A percentile compares a stretch with the other conserved stretches of the same genome.
These are phyloP conservation scores for Hypholoma sublateritium DNA, from an alignment of 768 basidiomycete species.

Conservation along the genomic window DNA sequence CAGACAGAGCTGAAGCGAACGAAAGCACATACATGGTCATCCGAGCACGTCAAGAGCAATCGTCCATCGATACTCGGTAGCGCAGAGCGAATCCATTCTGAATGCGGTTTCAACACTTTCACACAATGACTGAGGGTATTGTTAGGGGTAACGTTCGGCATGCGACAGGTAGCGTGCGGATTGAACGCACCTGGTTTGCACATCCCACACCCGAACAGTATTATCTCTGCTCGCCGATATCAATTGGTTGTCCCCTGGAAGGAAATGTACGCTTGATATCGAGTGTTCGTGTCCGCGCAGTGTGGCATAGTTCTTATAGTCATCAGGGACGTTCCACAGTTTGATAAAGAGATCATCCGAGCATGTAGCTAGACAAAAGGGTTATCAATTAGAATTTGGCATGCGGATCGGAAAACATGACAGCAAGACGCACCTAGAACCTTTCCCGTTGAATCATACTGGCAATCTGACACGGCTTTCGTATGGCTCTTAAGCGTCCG, in stretches of 20 bases:
- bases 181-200: slow-evolving; percentile 72
- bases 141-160: slow-evolving; percentile 5
- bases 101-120: slow-evolving; percentile 52
- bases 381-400: slow-evolving; percentile 7
- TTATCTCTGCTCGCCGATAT: slow-evolving; percentile 87
- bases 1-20: neutral
- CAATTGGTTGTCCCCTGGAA: slow-evolving; percentile 81
- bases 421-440: slow-evolving; percentile 58
- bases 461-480: slow-evolving; percentile 82
- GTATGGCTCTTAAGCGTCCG: slow-evolving; percentile 91
- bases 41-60: slow-evolving; percentile 77
- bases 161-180: neutral
- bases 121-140: slow-evolving; percentile 62
- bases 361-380: slow-evolving; percentile 47
- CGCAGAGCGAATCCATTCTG: slow-evolving; percentile 81
- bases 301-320: slow-evolving; percentile 88
- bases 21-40: slow-evolving; percentile 69
- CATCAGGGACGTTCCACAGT: slow-evolving; percentile 88
- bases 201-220: slow-evolving; percentile 85
- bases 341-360: slow-evolving; percentile 91
- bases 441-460: slow-evolving; percentile 86
- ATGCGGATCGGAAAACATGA: neutral
- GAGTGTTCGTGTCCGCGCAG: slow-evolving; percentile 90
- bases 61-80: slow-evolving; percentile 71
- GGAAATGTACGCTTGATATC: slow-evolving; percentile 82